These are phyloP conservation scores for Gyrodon lividus DNA, from an alignment of 768 basidiomycete species.

Conservation along the genomic window DNA sequence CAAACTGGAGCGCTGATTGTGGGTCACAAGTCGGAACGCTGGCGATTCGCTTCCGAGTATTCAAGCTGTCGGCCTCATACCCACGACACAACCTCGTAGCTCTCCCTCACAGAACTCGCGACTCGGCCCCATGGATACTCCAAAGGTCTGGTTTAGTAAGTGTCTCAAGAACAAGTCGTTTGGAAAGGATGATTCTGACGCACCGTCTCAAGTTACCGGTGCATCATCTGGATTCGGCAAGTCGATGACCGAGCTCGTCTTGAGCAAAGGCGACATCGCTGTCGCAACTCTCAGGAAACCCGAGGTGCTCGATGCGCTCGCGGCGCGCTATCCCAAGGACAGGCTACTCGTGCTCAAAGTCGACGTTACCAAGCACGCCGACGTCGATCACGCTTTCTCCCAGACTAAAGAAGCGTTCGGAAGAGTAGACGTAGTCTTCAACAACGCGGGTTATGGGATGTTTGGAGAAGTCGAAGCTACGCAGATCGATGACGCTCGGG, in stretches of 20 bases:
- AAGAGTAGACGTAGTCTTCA: slow-evolving; percentile 20
- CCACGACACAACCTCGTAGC: neutral
- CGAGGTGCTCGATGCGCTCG: slow-evolving; percentile 13
- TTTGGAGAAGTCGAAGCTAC: slow-evolving; percentile 25
- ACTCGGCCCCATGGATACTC: neutral
- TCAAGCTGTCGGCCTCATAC: neutral
- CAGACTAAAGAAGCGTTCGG: slow-evolving; percentile 8
- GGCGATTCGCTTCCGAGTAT: neutral
- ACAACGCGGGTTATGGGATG: slow-evolving; percentile 16
- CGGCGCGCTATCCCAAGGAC: slow-evolving; percentile 1
- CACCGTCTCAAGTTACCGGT: slow-evolving; percentile 37
- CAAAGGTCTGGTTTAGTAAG: neutral
- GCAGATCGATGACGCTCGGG: slow-evolving; percentile 16
- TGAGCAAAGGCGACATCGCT: slow-evolving; percentile 36
- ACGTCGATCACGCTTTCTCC: slow-evolving; percentile 12
- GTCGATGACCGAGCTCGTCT: slow-evolving; percentile 28
- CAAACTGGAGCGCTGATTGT: too few species aligned
- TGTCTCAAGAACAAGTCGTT: too few species aligned
- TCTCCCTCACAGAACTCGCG: neutral
- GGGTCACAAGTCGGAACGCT: too few species aligned
- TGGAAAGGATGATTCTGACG: neutral
- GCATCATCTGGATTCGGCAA: slow-evolving; percentile 41
- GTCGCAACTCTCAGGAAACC: slow-evolving; percentile 45
- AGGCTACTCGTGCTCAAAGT: slow-evolving; percentile 16
- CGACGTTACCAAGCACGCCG: slow-evolving; percentile 12